phyloP scores from a whole-genome alignment of 1,139 yeast species.

The Suhomyces guaymorum region DNA sequence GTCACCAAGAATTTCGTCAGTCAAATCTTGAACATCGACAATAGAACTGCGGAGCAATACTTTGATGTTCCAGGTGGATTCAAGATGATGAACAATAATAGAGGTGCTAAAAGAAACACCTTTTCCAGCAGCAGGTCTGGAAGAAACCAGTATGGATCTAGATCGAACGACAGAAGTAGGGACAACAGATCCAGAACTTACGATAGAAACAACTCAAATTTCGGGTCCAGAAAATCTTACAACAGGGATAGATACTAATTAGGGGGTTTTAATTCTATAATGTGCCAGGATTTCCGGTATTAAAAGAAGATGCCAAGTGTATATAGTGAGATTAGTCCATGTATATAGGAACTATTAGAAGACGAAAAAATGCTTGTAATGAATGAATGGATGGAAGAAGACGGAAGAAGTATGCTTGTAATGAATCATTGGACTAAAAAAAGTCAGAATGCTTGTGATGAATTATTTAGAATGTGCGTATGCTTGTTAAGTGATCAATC shows the following conservation, averaged over 20 bases:
- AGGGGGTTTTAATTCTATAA: too few species aligned
- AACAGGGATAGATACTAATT: conserved; percentile 1
- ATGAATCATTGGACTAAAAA: too few species aligned
- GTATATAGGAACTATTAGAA: background rate
- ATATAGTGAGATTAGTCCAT: conserved; percentile 3
- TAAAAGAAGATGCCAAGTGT: background rate
- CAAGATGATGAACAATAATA: conserved; percentile 15
- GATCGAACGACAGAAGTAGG: conserved; percentile 1
- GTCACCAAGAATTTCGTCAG: conserved; percentile 15
- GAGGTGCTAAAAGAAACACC: conserved; percentile 17
- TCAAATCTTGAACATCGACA: conserved; percentile 14
- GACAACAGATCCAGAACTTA: conserved; percentile 1
- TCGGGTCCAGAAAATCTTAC: conserved; percentile 1
- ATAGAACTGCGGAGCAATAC: conserved; percentile 18
- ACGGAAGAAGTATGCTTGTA: too few species aligned
- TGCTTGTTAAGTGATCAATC: too few species aligned
- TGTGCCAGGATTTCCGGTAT: too few species aligned
- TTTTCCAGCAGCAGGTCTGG: conserved; percentile 10
- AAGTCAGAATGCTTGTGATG: too few species aligned
- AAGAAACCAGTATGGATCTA: conserved; percentile 2
- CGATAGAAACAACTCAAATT: conserved; percentile 2
- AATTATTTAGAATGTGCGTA: too few species aligned
- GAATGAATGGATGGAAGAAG: background rate
- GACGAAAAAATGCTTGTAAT: background rate
- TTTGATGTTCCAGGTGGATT: conserved; percentile 27